phyloP scores from a whole-genome alignment of 2,329 filamentous ascomycete species.

The Calycina marina region DNA sequence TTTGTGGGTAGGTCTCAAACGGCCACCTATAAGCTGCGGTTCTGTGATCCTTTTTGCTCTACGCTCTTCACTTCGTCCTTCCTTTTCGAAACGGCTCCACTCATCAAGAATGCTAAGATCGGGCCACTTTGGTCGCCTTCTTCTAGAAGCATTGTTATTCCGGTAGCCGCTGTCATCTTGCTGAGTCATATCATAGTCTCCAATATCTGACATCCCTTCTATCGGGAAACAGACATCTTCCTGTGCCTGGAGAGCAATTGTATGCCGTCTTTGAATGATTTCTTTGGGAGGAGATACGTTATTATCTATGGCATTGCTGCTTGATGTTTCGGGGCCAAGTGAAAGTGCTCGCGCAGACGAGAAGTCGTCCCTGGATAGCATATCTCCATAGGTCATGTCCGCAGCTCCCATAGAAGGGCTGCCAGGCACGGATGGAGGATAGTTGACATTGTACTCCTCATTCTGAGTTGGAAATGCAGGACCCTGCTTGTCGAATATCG shows the following conservation, averaged over 20 bases:
- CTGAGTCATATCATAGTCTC: constrained; percentile 53
- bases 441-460: constrained; percentile 49
- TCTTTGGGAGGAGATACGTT: background rate
- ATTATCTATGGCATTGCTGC: constrained; percentile 20
- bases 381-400: constrained; percentile 48
- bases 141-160: constrained; percentile 18
- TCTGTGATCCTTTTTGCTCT: constrained; percentile 87
- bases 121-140: constrained; percentile 67
- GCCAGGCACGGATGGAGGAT: constrained; percentile 52
- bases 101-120: constrained; percentile 73
- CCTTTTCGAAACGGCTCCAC: constrained; percentile 84
- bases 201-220: constrained; percentile 64
- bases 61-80: constrained; percentile 66
- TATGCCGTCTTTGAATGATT: constrained; percentile 34
- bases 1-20: constrained; percentile 64
- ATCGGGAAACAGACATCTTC: constrained; percentile 89
- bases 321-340: constrained; percentile 7
- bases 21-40: constrained; percentile 80
- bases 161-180: constrained; percentile 29
- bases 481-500: constrained; percentile 18
- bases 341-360: constrained; percentile 15
- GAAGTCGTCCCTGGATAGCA: constrained; percentile 56
- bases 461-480: constrained; percentile 13
- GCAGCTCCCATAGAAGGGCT: constrained; percentile 38
- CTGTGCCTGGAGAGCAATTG: constrained; percentile 50